These are phyloP conservation scores for Oxytropis ochrocephala DNA, from an alignment of 306 rosid species.

Conservation along the genomic window DNA sequence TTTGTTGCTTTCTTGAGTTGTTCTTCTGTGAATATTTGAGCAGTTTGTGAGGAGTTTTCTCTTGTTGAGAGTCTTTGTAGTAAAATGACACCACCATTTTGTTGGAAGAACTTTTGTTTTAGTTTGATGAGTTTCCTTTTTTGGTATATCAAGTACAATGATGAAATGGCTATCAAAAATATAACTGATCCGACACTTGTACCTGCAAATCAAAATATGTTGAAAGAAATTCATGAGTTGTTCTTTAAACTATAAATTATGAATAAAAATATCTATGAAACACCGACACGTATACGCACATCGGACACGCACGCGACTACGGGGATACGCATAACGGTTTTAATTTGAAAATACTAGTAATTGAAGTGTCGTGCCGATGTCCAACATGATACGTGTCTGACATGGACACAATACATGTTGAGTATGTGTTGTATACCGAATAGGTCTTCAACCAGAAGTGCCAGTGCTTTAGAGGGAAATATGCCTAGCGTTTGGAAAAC, in stretches of 20 bases:
- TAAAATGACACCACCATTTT: constrained; percentile 33
- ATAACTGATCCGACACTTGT: background rate
- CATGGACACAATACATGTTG: too few relatives aligned
- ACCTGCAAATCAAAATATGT: constrained; percentile 13
- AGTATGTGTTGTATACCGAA: too few relatives aligned
- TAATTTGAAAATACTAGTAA: too few relatives aligned
- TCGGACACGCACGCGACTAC: too few relatives aligned
- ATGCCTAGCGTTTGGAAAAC: too few relatives aligned
- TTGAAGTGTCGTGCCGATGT: background rate
- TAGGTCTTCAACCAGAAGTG: too few relatives aligned
- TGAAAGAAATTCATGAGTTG: background rate
- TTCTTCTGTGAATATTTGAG: constrained; percentile 16
- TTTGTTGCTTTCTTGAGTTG: constrained; percentile 37
- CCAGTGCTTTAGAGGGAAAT: too few relatives aligned
- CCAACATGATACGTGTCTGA: too few relatives aligned
- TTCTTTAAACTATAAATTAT: background rate
- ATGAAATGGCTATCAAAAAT: background rate
- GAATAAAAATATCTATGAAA: too few relatives aligned
- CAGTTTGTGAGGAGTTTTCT: background rate
- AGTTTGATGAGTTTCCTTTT: constrained; percentile 25
- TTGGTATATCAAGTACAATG: constrained; percentile 1
- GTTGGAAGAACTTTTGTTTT: constrained; percentile 22
- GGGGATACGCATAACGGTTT: too few relatives aligned
- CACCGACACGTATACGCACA: background rate
- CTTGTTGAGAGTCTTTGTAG: constrained; percentile 13